Percentiles rank a stretch among this genome's conserved stretches.
phyloP scores from a whole-genome alignment of 495 filamentous ascomycete species.

The Penicillium paxilli region DNA sequence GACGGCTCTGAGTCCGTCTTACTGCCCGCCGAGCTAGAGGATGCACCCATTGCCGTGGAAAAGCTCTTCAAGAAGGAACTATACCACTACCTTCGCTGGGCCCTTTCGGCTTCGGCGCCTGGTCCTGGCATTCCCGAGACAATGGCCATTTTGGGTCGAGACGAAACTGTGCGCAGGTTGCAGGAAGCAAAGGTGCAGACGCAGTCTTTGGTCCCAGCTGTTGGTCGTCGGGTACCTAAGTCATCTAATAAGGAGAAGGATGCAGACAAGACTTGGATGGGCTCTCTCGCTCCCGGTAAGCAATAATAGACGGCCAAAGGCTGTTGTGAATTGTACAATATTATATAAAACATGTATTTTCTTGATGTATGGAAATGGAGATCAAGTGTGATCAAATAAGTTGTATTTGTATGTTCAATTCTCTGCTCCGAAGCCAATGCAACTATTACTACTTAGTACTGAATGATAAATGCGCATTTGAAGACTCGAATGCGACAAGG shows the following conservation, averaged over 20 bases:
- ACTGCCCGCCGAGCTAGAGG: slow-evolving; percentile 3
- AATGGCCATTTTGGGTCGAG: slow-evolving; percentile 64
- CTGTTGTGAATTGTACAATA: not conserved
- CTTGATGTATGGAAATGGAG: not conserved
- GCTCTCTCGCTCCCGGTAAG: slow-evolving; percentile 32
- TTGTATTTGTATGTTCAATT: not conserved
- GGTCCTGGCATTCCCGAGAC: slow-evolving; percentile 60
- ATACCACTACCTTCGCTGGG: slow-evolving; percentile 67
- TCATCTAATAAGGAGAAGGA: slow-evolving; percentile 12
- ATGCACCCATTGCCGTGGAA: slow-evolving; percentile 17
- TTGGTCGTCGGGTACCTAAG: slow-evolving; percentile 21
- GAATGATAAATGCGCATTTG: too few relatives aligned
- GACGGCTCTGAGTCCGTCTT: slow-evolving; percentile 28
- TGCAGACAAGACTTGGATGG: slow-evolving; percentile 41
- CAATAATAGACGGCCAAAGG: not conserved
- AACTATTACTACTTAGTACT: too few relatives aligned
- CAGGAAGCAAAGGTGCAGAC: slow-evolving; percentile 43
- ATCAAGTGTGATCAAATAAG: not conserved
- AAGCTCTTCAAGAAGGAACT: slow-evolving; percentile 44
- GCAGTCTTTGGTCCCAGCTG: slow-evolving; percentile 16
- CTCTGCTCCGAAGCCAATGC: not conserved
- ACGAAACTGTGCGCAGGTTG: slow-evolving; percentile 57
- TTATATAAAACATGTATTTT: not conserved
- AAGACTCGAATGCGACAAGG: not conserved
- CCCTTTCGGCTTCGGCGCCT: slow-evolving; percentile 53